Evolutionary conservation across 148 eudicot genomes (phyloP).

Genomic region (Rhododendron simsii): DNA sequence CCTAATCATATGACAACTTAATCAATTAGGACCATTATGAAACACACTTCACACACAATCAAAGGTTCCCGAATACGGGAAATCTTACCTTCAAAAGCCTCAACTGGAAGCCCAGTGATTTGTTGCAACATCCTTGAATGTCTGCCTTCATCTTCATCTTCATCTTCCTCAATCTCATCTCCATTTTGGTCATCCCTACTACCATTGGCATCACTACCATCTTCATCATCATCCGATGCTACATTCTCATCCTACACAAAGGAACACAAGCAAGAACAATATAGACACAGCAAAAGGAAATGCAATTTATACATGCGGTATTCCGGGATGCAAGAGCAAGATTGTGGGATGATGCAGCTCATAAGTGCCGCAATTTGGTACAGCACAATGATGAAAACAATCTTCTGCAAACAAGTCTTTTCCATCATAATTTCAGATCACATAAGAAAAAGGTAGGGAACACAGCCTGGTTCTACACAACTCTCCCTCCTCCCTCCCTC

Average conservation of each 20-base stretch:
- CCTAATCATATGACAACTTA: neutral
- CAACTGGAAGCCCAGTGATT: slow-evolving; percentile 72
- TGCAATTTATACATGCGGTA: neutral
- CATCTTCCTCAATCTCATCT: slow-evolving; percentile 29
- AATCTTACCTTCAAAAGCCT: slow-evolving; percentile 71
- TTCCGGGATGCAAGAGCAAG: neutral
- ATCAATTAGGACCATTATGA: neutral
- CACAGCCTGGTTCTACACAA: neutral
- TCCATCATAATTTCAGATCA: neutral
- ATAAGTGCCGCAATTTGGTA: neutral
- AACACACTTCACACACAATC: neutral
- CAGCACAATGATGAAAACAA: neutral
- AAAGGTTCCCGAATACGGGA: neutral
- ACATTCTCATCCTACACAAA: slow-evolving; percentile 75
- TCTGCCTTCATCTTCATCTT: slow-evolving; percentile 37
- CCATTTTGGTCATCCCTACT: slow-evolving; percentile 11
- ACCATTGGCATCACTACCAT: slow-evolving; percentile 22
- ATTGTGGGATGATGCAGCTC: neutral
- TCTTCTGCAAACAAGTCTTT: neutral
- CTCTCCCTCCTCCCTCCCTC: neutral
- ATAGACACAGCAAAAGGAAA: neutral
- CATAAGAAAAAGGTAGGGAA: neutral
- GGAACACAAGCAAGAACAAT: neutral
- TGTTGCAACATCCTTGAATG: slow-evolving; percentile 74
- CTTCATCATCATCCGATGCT: slow-evolving; percentile 63